Evolutionary conservation across 2,329 filamentous ascomycete species (phyloP), one percentile per base, ranked within the genome.

Genomic region (Aspergillus fumigatiaffinis): DNA sequence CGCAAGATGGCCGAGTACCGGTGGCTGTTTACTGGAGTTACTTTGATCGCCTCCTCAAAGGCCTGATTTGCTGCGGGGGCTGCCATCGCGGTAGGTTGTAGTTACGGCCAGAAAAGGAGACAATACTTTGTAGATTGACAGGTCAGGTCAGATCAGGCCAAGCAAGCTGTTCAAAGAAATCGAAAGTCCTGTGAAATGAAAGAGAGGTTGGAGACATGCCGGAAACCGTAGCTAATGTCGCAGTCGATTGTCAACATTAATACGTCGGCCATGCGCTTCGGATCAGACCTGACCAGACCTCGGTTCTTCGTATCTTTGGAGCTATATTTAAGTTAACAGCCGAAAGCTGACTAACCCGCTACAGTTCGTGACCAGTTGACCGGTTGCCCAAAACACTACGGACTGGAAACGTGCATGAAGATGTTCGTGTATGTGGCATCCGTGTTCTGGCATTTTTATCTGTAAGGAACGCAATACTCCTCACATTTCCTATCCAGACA

Each of bases 1-100:
- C 76, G 72, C 35, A 89, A 80, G 59, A 79, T 65, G 32, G 81
- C 80, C 26, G 77, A 75, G 68, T 89, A 89, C 17, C 78, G 82
- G 68, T 87, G 83, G 6, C 82, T 80, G 23, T 66, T 68, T 48
- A 74, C 52, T 0, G 75, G 75, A 1, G 67, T 72, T 42, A 77
- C 64, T 26, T 66, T 59, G 50, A 75, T 72, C 23, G 74, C 75
- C 44, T 76, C 69, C 55, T 73, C 72, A 50, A 75, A 77, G 41
- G 63, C 61, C 32, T 67, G 50, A 9, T 70, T 72, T 29, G 66
- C 49, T 56, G 63, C 54, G 21, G 58, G 55, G 41, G 23, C 17
- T 7, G 20, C 12, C 44, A 47, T 47, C 14, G 20, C 23, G 12
- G 26, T 12, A 23, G 23, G 44, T 26, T 46, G 8, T 46, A 7